These are phyloP conservation scores for Calonectria pseudoturangicola DNA, from an alignment of 2,329 filamentous ascomycete genomes.

Conservation along the genomic window DNA sequence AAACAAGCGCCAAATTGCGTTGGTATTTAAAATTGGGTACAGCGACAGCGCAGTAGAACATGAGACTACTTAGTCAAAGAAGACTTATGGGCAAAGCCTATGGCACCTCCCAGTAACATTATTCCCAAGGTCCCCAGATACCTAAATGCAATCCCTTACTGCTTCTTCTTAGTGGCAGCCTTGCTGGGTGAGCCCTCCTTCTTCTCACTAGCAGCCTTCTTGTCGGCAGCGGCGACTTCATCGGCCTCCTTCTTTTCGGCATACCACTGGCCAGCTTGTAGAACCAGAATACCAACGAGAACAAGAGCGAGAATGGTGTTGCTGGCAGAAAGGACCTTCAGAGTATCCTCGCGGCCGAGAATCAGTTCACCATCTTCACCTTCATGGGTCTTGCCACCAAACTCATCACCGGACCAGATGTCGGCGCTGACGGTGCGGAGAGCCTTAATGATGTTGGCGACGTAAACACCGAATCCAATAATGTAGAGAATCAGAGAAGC, in stretches of 20 bases:
- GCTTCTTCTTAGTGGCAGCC: slow-evolving; percentile 61
- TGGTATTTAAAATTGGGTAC: slow-evolving; percentile 30
- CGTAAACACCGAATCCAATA: slow-evolving; percentile 93
- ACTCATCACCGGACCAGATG: slow-evolving; percentile 71
- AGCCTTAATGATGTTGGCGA: slow-evolving; percentile 97
- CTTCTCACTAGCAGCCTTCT: slow-evolving; percentile 57
- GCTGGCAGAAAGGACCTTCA: slow-evolving; percentile 93
- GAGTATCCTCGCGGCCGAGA: slow-evolving; percentile 88
- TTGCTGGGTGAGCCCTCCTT: slow-evolving; percentile 56
- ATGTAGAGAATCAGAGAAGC: slow-evolving; percentile 88
- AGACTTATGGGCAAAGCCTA: not conserved
- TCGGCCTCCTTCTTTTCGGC: slow-evolving; percentile 94
- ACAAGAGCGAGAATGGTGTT: slow-evolving; percentile 97
- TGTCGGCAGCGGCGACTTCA: slow-evolving; percentile 80
- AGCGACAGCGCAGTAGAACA: slow-evolving; percentile 22
- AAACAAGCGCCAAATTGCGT: not conserved
- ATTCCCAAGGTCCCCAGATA: slow-evolving; percentile 10
- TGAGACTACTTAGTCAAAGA: slow-evolving; percentile 18
- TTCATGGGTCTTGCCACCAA: slow-evolving; percentile 59
- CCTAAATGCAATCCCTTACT: slow-evolving; percentile 46
- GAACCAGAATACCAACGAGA: slow-evolving; percentile 90
- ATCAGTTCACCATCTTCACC: slow-evolving; percentile 76
- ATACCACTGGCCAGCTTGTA: slow-evolving; percentile 99
- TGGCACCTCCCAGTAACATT: slow-evolving; percentile 6
- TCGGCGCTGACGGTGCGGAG: slow-evolving; percentile 87